These are phyloP conservation scores for Torulaspora pretoriensis DNA, from an alignment of 1,139 yeast species.

Conservation along the genomic window DNA sequence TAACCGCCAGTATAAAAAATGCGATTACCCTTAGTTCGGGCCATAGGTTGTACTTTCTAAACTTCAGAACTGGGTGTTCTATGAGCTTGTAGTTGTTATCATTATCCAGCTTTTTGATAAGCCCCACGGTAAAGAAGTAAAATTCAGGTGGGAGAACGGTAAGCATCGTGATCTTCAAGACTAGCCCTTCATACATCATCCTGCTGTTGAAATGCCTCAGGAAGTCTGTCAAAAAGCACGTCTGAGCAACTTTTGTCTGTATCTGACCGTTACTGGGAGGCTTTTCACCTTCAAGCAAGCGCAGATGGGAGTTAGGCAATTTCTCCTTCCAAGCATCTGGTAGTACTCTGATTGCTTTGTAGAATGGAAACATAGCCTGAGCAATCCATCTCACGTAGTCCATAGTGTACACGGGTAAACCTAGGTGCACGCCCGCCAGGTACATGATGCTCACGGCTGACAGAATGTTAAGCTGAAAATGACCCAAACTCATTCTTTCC, in stretches of 20 bases:
- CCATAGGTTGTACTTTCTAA: constrained; percentile 15
- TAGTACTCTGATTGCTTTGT: constrained; percentile 23
- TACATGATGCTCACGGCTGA: constrained; percentile 29
- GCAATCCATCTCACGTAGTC: constrained; percentile 31
- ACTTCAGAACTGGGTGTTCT: constrained; percentile 15
- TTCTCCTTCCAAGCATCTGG: constrained; percentile 29
- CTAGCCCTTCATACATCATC: constrained; percentile 19
- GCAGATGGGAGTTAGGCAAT: constrained; percentile 33
- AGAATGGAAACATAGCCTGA: constrained; percentile 26
- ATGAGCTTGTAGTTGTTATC: constrained; percentile 14
- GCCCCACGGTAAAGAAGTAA: constrained; percentile 19
- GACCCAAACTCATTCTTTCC: constrained; percentile 12
- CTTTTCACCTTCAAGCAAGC: constrained; percentile 29
- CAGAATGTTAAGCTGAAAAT: constrained; percentile 20
- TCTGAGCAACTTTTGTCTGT: constrained; percentile 20
- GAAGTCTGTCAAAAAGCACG: constrained; percentile 19
- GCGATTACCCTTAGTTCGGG: constrained; percentile 27
- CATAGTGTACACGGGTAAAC: constrained; percentile 28
- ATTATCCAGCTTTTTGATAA: constrained; percentile 17
- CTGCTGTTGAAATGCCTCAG: constrained; percentile 13
- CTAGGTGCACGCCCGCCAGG: constrained; percentile 28
- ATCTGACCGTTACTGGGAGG: constrained; percentile 27
- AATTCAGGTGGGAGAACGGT: constrained; percentile 30
- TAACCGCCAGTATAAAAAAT: constrained; percentile 23
- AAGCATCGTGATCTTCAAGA: constrained; percentile 23